phyloP scores from a whole-genome alignment of 1,284 basidiomycete genomes.

The Austroboletus rostrupii region DNA sequence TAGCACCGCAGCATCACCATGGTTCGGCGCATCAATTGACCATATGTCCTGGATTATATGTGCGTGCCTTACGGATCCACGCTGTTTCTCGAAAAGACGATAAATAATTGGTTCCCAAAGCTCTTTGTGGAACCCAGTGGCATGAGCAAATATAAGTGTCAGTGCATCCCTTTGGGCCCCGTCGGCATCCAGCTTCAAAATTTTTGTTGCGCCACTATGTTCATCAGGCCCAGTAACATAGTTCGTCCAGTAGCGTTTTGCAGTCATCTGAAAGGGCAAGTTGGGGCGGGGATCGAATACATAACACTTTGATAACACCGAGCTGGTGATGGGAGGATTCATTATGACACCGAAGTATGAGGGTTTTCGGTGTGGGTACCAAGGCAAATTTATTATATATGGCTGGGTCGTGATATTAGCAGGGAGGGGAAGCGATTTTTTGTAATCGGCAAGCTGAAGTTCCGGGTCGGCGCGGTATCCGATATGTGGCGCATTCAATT shows the following conservation, averaged over 20 bases:
- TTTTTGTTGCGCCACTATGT: neutral
- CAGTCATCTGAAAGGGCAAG: neutral
- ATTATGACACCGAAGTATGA: too few relatives aligned
- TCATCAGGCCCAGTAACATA: neutral
- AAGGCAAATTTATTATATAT: too few relatives aligned
- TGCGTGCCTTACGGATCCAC: neutral
- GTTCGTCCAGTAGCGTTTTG: neutral
- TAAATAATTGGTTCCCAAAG: slow-evolving; percentile 3
- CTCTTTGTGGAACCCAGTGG: slow-evolving; percentile 2
- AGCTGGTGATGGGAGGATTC: too few relatives aligned
- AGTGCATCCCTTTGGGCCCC: neutral
- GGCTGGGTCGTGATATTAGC: too few relatives aligned
- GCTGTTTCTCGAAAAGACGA: neutral
- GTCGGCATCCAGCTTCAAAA: neutral
- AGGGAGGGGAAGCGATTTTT: too few relatives aligned
- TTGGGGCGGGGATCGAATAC: neutral
- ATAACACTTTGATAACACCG: neutral
- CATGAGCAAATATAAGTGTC: slow-evolving; percentile 1
- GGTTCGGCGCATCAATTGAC: neutral
- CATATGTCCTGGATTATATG: neutral
- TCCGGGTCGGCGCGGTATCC: too few relatives aligned
- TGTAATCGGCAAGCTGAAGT: too few relatives aligned
- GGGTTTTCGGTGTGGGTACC: too few relatives aligned
- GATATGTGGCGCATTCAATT: too few relatives aligned
- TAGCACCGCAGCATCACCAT: neutral